Evolutionary conservation across 1,284 basidiomycete genomes (phyloP).

Genomic region (Austroboletus rostrupii): DNA sequence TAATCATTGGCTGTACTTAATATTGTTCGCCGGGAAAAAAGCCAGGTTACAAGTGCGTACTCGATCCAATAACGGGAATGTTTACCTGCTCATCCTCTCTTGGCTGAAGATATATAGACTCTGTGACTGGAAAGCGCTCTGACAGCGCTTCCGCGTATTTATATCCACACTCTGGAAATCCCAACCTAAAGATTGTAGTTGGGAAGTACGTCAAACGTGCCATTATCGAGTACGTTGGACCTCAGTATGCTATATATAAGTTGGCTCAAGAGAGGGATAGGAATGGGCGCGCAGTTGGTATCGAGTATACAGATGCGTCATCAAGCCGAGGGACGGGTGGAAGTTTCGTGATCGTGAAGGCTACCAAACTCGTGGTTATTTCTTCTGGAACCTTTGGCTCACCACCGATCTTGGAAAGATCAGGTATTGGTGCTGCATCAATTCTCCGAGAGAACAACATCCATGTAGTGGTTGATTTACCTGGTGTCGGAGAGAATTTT

Average conservation of each 20-base stretch:
- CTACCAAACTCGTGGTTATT: constrained; percentile 39
- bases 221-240: not conserved
- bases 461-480: constrained; percentile 40
- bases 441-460: constrained; percentile 42
- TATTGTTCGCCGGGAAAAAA: not conserved
- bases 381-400: constrained; percentile 54
- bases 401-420: constrained; percentile 51
- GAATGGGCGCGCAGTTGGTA: constrained; percentile 47
- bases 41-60: not conserved
- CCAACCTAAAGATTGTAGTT: constrained; percentile 25
- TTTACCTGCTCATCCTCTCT: not conserved
- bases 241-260: not conserved
- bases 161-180: constrained; percentile 45
- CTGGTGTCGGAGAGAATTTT: constrained; percentile 55
- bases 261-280: constrained; percentile 26
- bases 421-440: constrained; percentile 43
- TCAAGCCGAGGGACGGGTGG: constrained; percentile 11
- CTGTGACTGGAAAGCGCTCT: constrained; percentile 49
- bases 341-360: not conserved
- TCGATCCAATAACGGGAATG: not conserved
- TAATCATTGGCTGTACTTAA: not conserved
- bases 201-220: not conserved
- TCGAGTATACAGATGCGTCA: constrained; percentile 47
- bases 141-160: constrained; percentile 57
- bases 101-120: constrained; percentile 45